A percentile compares a stretch with the other conserved stretches of the same genome.
Evolutionary conservation across 2,329 filamentous ascomycete species (phyloP).

Genomic region (Ophiostoma himal-ulmi): DNA sequence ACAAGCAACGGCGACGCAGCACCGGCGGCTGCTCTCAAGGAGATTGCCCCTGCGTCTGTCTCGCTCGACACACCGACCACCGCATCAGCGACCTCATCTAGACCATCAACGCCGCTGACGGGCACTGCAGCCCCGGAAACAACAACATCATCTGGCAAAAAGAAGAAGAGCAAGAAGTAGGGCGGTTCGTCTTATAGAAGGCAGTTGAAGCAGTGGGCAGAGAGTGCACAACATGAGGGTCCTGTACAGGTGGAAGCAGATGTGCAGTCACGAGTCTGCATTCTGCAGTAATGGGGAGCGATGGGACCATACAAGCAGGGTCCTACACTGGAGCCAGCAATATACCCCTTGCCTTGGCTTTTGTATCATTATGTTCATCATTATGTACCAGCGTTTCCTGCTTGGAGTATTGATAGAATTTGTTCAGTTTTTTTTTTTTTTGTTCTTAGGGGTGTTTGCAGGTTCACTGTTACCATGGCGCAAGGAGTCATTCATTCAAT

Average conservation of each 20-base stretch:
- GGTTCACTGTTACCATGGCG: background rate
- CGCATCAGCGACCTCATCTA: background rate
- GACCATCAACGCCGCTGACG: slow-evolving; percentile 4
- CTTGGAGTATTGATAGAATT: background rate
- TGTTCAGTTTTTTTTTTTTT: background rate
- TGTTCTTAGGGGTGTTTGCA: background rate
- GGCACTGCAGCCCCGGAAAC: slow-evolving; percentile 16
- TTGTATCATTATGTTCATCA: slow-evolving; percentile 11
- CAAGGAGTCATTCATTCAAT: background rate
- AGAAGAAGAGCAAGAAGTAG: slow-evolving; percentile 62
- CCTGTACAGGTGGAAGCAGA: background rate
- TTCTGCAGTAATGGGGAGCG: background rate
- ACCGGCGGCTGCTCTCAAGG: background rate
- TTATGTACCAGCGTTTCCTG: background rate
- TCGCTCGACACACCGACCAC: background rate
- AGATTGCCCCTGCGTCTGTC: slow-evolving; percentile 8
- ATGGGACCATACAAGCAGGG: background rate
- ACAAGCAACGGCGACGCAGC: slow-evolving; percentile 2
- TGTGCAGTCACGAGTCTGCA: background rate
- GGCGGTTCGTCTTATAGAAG: background rate
- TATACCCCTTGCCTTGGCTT: slow-evolving; percentile 7
- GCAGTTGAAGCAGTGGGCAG: background rate
- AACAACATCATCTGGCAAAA: slow-evolving; percentile 38
- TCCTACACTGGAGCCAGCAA: background rate
- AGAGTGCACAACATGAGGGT: background rate